phyloP scores from a whole-genome alignment of 2,329 filamentous ascomycete genomes.

The Colletotrichum abscissum region DNA sequence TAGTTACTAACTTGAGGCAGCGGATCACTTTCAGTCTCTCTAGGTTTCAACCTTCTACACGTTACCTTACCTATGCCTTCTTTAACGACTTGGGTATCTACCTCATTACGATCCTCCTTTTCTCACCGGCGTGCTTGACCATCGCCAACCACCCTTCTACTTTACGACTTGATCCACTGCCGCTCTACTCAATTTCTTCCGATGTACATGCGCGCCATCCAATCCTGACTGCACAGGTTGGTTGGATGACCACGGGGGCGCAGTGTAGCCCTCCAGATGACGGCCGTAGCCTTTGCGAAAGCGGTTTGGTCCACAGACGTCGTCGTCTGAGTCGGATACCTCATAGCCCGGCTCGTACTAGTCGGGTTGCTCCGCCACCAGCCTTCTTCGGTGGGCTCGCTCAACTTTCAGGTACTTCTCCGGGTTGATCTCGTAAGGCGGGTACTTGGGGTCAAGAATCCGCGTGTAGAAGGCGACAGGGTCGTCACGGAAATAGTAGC shows the following conservation, averaged over 20 bases:
- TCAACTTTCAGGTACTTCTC: not conserved
- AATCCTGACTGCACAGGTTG: not conserved
- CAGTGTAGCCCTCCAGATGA: not conserved
- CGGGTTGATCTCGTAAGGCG: conserved; percentile 15
- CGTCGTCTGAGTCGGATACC: not conserved
- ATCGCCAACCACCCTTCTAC: too few relatives aligned
- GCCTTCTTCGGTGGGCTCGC: conserved; percentile 1
- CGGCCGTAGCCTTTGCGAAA: conserved; percentile 5
- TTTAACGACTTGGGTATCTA: too few relatives aligned
- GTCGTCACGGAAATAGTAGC: conserved; percentile 1
- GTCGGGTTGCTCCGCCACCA: not conserved
- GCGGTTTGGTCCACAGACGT: not conserved
- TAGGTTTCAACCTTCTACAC: too few relatives aligned
- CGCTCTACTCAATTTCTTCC: not conserved
- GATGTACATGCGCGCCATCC: not conserved
- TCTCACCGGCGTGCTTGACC: too few relatives aligned
- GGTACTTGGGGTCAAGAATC: not conserved
- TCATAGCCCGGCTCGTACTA: not conserved
- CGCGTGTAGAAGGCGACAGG: not conserved
- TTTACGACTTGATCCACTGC: too few relatives aligned
- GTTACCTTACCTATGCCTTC: too few relatives aligned
- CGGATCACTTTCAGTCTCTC: too few relatives aligned
- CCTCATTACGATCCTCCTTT: too few relatives aligned
- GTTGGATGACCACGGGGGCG: too few relatives aligned
- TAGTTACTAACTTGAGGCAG: too few relatives aligned